Evolutionary conservation across 139 green algal genomes (phyloP), one percentile per base, ranked within the genome.

Genomic region (Chlamydomonas asymmetrica): DNA sequence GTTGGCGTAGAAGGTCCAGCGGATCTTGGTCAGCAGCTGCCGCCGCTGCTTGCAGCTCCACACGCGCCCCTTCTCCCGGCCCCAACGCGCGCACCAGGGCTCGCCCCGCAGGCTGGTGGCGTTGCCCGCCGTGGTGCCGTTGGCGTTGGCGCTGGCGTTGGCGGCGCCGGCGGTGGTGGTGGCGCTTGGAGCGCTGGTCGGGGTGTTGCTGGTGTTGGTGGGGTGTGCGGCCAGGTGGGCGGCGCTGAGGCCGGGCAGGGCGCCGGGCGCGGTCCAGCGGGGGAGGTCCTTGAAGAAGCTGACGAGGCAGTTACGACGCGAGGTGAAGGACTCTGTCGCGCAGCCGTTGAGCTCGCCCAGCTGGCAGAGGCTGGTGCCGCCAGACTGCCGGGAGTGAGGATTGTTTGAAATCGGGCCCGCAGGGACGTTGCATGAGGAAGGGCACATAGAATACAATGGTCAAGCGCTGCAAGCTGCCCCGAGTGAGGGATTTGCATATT

Each of bases 281-380:
- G 71, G 71, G 8, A 43, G 20, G 32, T 77, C 71, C 59, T 59
- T 77, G 59, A 77, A 77, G 59, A 70, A 77, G 0, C 35, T 45
- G 32, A 77, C 69, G 39, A 77, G 41, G 71, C 71, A 77, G 71
- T 77, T 77, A 23, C 45, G n/a, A 0, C 16, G 31, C 4, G 0
- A 6, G 4, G 6, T 34, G 22, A 77, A 77, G 34, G 31, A 59
- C 43, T 77, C n/a, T 20, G 71, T 70, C 43, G 68, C 69, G 59
- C 71, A 77, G 71, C 71, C 71, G 35, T 77, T 77, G 39, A 69
- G 9, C 9, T 6, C 22, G 71, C 71, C 71, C 23, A 77, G 45
- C 43, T 77, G 71, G 71, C 71, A 77, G 23, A 77, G 69, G 60
- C 41, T 77, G 41, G 71, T 77, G 7, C 71, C 71, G 4, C 71